These are phyloP conservation scores for Phycomyces nitens DNA, from an alignment of 192 early-diverging fungal species.

Conservation along the genomic window DNA sequence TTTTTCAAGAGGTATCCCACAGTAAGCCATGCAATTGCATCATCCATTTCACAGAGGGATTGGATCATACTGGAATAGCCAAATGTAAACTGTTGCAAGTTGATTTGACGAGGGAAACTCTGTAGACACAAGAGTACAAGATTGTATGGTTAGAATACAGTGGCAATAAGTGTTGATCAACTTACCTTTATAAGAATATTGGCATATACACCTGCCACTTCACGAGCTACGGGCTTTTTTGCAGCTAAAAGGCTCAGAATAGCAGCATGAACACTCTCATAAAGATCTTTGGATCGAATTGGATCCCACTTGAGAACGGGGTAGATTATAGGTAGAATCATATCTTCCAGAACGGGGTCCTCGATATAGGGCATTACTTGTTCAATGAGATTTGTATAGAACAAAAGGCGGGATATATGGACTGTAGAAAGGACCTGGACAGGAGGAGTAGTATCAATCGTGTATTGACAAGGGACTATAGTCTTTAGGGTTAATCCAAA, in stretches of 20 bases:
- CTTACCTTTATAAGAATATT: constrained; percentile 43
- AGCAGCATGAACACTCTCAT: constrained; percentile 50
- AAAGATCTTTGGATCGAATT: constrained; percentile 39
- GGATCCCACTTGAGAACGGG: constrained; percentile 31
- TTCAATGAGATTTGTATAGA: constrained; percentile 48
- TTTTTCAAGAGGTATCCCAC: constrained; percentile 40
- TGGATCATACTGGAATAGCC: constrained; percentile 50
- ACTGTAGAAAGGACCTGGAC: constrained; percentile 19
- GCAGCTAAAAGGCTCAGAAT: constrained; percentile 45
- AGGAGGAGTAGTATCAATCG: neutral
- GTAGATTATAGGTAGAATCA: constrained; percentile 45
- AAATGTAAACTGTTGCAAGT: constrained; percentile 43
- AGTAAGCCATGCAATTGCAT: constrained; percentile 50
- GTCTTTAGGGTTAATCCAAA: neutral
- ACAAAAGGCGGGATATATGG: constrained; percentile 38
- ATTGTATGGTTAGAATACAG: neutral
- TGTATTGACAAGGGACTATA: constrained; percentile 8
- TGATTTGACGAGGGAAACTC: constrained; percentile 46
- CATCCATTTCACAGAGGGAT: constrained; percentile 46
- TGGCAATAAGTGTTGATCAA: neutral
- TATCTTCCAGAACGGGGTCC: constrained; percentile 40
- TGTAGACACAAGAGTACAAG: constrained; percentile 18
- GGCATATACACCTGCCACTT: constrained; percentile 48
- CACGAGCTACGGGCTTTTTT: constrained; percentile 42
- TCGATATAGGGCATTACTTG: constrained; percentile 43